Evolutionary conservation across 257 asterid species (phyloP).

Genomic region (Solanum bulbocastanum): DNA sequence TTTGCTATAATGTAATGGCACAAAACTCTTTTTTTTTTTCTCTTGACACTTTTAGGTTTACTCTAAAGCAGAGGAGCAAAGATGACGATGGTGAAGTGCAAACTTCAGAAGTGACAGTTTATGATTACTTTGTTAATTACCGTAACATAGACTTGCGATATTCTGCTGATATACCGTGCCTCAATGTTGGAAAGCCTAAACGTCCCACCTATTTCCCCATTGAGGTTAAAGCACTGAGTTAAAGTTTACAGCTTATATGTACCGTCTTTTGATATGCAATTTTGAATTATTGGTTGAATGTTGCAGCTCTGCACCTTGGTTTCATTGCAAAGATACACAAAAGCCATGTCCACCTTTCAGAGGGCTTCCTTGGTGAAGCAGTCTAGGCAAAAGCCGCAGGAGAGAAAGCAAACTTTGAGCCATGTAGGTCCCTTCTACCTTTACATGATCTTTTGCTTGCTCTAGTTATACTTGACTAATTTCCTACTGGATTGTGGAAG

Average conservation of each 20-base stretch:
- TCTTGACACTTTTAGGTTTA: constrained; percentile 33
- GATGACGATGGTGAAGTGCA: constrained; percentile 51
- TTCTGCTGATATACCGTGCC: constrained; percentile 83
- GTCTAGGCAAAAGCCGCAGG: constrained; percentile 82
- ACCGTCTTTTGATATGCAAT: background rate
- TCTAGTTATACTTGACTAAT: background rate
- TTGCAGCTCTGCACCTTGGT: constrained; percentile 59
- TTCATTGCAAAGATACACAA: constrained; percentile 78
- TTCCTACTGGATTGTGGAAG: constrained; percentile 23
- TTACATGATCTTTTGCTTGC: background rate
- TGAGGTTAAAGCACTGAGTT: constrained; percentile 37
- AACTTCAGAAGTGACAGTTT: constrained; percentile 58
- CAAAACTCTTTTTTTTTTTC: background rate
- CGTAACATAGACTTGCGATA: constrained; percentile 59
- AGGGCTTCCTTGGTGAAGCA: constrained; percentile 74
- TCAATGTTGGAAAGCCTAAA: constrained; percentile 88
- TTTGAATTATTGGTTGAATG: background rate
- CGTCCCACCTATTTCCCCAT: constrained; percentile 79
- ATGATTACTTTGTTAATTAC: constrained; percentile 71
- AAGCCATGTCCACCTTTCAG: constrained; percentile 64
- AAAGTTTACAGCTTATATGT: background rate
- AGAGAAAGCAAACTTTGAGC: constrained; percentile 57
- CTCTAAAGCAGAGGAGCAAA: constrained; percentile 45
- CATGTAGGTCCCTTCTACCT: constrained; percentile 26
- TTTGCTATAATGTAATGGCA: background rate